Base-by-base conservation (phyloP, 495 filamentous ascomycete genomes). In the Aspergillus cristatus region DNA sequence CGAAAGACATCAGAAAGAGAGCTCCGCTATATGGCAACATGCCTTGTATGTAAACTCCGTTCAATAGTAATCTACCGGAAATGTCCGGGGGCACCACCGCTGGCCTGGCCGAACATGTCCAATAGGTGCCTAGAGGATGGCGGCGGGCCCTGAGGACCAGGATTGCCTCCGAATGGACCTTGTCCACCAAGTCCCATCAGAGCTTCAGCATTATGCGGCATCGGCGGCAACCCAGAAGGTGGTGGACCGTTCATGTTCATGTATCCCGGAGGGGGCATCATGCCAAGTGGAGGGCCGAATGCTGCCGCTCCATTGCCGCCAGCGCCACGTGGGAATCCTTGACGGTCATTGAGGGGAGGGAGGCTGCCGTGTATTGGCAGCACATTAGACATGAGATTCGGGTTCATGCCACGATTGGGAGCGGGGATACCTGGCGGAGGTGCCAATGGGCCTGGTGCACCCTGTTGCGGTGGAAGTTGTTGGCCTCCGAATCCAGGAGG, bases 231-330 rank as follows among this genome's bases (percentile, higher is more conserved):
- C 6, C 66, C 67, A 13, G 66, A 54, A 11, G 66, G 69, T 1
- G 58, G 61, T 25, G 61, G 65, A 1, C 54, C 63, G 35, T 60
- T 63, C 58, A 68, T 66, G 43, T 68, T 63, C 58, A 68, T 66
- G 43, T 68, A 75, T 14, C 68, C 71, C 1, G 70, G 70, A 24
- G 67, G 70, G 12, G 65, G 70, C 51, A 68, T 64, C 66, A 72
- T 70, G 25, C 67, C 68, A 1, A 62, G 68, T 17, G 63, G 66
- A 39, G 56, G 63, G 10, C 42, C 47, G 34, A 54, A 53, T 6
- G 31, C 49, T 13, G 35, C 41, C 2, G 50, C 25, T 36, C 42
- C 41, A 37, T 31, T 37, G n/a, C 42, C 50, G 26, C 35, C 38
- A 13, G 40, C 26, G 18, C 57, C 67, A 38, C 63, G 61, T 18